Conservation (phyloP, 192 early-diverging fungal species). For the Oehlia diaphana region DNA sequence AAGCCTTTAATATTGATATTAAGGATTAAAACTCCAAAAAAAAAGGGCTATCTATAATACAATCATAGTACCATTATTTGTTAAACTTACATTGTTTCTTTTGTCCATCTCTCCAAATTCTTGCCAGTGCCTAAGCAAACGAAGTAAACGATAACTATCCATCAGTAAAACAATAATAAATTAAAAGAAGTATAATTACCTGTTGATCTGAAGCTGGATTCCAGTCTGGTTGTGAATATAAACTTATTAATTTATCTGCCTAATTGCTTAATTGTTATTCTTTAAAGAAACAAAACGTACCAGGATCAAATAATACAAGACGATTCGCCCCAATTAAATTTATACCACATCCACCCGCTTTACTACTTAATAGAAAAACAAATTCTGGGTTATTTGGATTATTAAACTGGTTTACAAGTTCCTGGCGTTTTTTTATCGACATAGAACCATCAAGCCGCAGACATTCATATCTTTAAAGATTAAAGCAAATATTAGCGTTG, state of each 20-base stretch:
- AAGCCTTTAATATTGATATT: constrained; percentile 62
- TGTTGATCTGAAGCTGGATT: constrained; percentile 98
- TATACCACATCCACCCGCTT: constrained; percentile 98
- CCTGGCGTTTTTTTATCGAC: constrained; percentile 89
- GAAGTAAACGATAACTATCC: constrained; percentile 17
- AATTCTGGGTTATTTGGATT: constrained; percentile 84
- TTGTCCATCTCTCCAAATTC: constrained; percentile 89
- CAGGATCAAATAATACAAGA: constrained; percentile 90
- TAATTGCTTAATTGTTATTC: neutral
- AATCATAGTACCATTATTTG: neutral
- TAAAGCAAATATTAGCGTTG: neutral
- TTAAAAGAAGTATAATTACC: constrained; percentile 25
- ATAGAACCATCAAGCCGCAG: constrained; percentile 92
- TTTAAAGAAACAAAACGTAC: constrained; percentile 27
- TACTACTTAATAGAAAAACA: constrained; percentile 94
- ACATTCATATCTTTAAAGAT: constrained; percentile 55
- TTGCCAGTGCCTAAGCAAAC: constrained; percentile 63
- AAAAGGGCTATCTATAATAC: neutral
- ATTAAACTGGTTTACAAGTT: constrained; percentile 96
- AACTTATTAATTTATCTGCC: constrained; percentile 7
- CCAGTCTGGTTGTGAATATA: constrained; percentile 60
- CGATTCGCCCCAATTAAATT: constrained; percentile 99
- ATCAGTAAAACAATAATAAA: constrained; percentile 17
- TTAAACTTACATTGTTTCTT: constrained; percentile 61
- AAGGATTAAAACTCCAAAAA: neutral